Evolutionary conservation across 768 basidiomycete genomes (phyloP), one percentile per base, ranked within the genome.

Genomic region (Vararia minispora): DNA sequence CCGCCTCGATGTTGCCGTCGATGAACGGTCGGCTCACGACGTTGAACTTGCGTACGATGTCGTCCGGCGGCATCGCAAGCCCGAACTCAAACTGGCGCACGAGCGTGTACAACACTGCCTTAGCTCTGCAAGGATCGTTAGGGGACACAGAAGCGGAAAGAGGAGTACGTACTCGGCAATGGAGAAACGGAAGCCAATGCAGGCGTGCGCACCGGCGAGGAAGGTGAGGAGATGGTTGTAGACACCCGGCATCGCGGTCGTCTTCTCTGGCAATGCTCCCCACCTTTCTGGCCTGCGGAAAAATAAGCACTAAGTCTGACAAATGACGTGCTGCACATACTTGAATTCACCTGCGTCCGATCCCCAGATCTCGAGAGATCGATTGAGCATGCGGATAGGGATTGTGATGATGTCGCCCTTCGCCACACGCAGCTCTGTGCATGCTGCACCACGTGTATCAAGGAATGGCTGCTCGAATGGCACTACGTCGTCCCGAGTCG

Each of bases 401-500:
- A 37, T 5, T 6, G 23, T 16, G 2, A 37, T 16, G 16, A 8
- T 37, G 16, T 37, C 36, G 5, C 36, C 36, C 26, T 37, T 37
- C 6, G n/a, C n/a, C 23, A 56, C 40, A 35, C 34, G 36, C 26
- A 55, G 51, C 16, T 42, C 18, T 4, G 7, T 39, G 31, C 43
- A 43, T 26, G 17, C 12, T 3, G 33, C 33, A 17, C 58, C 57
- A 21, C 35, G 33, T 6, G 37, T 36, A 47, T 56, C 47, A 41
- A 46, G 39, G 45, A 58, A 57, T 5, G 63, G 59, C 28, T 37
- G 36, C 13, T 49, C 40, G 4, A 78, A 60, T 20, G 81, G 76
- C 26, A 83, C 66, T 36, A 65, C 56, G 43, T 74, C 75, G 45
- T 59, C 64, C 41, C 44, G 35, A 6, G 42, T 60, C 51, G 39